Conservation (phyloP, 1,284 basidiomycete genomes). For the Melanopsichium pennsylvanicum region DNA sequence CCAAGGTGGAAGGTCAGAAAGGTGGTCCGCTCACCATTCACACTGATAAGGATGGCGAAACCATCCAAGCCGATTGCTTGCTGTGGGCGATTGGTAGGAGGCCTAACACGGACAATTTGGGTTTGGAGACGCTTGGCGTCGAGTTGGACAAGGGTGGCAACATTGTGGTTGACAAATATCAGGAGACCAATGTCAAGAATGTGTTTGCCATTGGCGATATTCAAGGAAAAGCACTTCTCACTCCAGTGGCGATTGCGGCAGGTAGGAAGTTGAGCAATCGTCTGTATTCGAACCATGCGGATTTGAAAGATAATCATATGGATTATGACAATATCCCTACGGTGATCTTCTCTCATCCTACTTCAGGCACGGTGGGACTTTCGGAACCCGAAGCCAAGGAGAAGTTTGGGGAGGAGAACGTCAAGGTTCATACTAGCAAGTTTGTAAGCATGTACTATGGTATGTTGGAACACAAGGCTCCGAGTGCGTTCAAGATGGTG, state of each 20-base stretch:
- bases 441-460: conserved; percentile 66
- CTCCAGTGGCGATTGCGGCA: conserved; percentile 98
- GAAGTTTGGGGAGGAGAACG: conserved; percentile 81
- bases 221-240: conserved; percentile 87
- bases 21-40: conserved; percentile 58
- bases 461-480: conserved; percentile 67
- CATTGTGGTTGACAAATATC: conserved; percentile 88
- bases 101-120: conserved; percentile 80
- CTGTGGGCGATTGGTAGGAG: conserved; percentile 95
- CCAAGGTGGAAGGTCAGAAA: conserved; percentile 73
- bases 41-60: conserved; percentile 72
- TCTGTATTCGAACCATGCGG: conserved; percentile 82
- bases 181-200: conserved; percentile 74
- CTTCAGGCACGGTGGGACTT: conserved; percentile 58
- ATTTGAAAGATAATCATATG: conserved; percentile 87
- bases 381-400: conserved; percentile 87
- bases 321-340: conserved; percentile 86
- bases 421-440: conserved; percentile 84
- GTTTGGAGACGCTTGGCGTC: conserved; percentile 80
- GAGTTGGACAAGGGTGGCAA: conserved; percentile 80
- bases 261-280: conserved; percentile 87
- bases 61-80: conserved; percentile 83
- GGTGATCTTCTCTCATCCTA: conserved; percentile 55
- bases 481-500: conserved; percentile 91
- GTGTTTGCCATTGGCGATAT: conserved; percentile 91